Evolutionary conservation across 768 basidiomycete species (phyloP), one percentile per base, ranked within the genome.

Genomic region (Mycena indigotica): DNA sequence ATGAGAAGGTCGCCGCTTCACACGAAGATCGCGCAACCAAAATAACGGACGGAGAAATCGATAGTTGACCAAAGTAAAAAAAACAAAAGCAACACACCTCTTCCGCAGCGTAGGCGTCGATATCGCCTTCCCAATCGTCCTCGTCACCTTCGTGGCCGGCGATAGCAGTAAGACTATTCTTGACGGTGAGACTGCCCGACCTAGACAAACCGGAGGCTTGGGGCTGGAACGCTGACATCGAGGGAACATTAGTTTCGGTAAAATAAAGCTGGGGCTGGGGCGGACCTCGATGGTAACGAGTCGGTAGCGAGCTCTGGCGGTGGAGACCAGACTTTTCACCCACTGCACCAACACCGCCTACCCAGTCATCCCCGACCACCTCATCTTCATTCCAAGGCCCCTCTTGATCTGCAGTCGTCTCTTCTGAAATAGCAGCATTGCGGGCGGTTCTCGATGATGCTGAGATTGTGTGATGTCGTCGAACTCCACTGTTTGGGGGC

Each of bases 71-170:
- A n/a, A n/a, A n/a, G n/a, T n/a, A n/a, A n/a, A n/a, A n/a, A n/a
- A n/a, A n/a, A n/a, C n/a, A 24, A 25, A 58, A 39, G 28, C 56
- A 23, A 67, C 74, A 62, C 60, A 89, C 91, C 73, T 90, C 88
- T 28, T 89, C 89, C 52, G 86, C 87, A 57, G 74, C 69, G 82
- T 73, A 72, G 78, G 29, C 79, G 81, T 19, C 78, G 72, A 87
- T 80, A 38, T 85, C 84, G 40, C 80, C 75, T 70, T 91, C 89
- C 92, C 92, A 94, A 55, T 91, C 88, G 62, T 93, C 91, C 69
- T 94, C 91, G 58, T 92, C 91, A 64, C 87, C 90, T 65, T 94
- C 91, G 66, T 91, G 88, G 39, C 90, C 91, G 51, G 89, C 85
- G 72, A 94, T 93, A 53, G 89, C 89, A 30, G 88, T 83, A 52